Base-by-base conservation (phyloP, 2,329 filamentous ascomycete species). In the Curvularia hawaiiensis region DNA sequence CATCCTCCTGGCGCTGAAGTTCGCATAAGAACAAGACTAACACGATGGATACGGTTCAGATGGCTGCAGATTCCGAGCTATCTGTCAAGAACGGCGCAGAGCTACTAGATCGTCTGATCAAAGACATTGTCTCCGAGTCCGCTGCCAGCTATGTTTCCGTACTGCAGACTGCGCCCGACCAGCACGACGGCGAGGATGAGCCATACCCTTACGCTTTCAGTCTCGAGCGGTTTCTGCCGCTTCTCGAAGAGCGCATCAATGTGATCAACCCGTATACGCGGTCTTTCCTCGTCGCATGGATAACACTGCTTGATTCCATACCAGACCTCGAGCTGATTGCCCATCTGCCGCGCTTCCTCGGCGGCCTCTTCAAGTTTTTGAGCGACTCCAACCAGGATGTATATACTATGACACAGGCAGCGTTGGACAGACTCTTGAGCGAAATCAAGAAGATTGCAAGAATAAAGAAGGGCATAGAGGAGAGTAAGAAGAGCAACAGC, bases 1-100 rank as follows among this genome's bases (percentile, higher is more conserved):
- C 14, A 12, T 11, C 12, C 33, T 28, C 10, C 2, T 40, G n/a
- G 10, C 16, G 4, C 11, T 16, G 2, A 11, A 1, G 3, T 3
- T n/a, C 7, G 22, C 9, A 8, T 14, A 2, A 33, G 33, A 39
- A 20, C 43, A 50, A 50, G 47, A 56, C 71, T 76, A 57, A 74
- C 62, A 58, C 45, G 40, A 40, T 50, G 46, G 33, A 47, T 43
- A 26, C 49, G 30, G 24, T 45, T 9, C 69, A 97, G 93, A 86
- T 99, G 67, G 93, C 94, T 16, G 95, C 95, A 47, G 95, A 99
- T 75, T 94, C 93, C 0, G 96, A 99, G 75, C 82, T 97, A 5
- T 98, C 94, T 0, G 96, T 99, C 57, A 99, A 99, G 78, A 99
- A 99, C 73, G 95, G 95, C 28, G 95, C 95, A 22, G 95, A 99